Conservation (phyloP, 345 rosid genomes). For the Corchorus olitorius region DNA sequence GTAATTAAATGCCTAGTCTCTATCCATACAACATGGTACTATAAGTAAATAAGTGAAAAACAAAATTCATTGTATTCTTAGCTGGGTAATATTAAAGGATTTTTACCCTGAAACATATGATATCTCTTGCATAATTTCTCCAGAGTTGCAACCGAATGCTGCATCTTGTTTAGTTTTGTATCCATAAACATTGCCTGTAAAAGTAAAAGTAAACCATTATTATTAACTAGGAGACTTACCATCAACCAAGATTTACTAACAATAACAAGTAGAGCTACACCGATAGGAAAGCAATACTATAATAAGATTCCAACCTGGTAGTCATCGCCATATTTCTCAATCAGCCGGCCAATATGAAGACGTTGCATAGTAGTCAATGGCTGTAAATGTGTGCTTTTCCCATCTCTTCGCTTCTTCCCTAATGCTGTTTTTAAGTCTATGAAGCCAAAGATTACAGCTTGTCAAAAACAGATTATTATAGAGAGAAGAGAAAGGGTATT, state of each 20-base stretch:
- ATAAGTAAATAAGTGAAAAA: not conserved
- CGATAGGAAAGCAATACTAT: not conserved
- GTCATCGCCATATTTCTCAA: constrained; percentile 81
- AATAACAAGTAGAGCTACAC: not conserved
- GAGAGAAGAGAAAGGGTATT: not conserved
- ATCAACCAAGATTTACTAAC: not conserved
- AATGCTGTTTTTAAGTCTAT: constrained; percentile 85
- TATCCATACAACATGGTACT: not conserved
- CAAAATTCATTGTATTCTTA: constrained; percentile 23
- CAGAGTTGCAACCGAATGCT: constrained; percentile 71
- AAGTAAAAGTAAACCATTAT: constrained; percentile 1
- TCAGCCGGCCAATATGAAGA: constrained; percentile 47
- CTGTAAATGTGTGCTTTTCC: constrained; percentile 70
- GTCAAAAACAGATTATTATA: not conserved
- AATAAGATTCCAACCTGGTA: constrained; percentile 49
- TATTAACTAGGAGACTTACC: not conserved
- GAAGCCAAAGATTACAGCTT: constrained; percentile 12
- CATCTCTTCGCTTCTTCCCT: constrained; percentile 87
- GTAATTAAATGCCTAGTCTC: not conserved
- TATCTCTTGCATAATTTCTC: constrained; percentile 73
- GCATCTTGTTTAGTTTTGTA: constrained; percentile 79
- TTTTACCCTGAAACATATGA: constrained; percentile 50
- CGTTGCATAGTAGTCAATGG: constrained; percentile 88
- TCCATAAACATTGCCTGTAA: constrained; percentile 86
- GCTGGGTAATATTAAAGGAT: constrained; percentile 56